Base-by-base conservation (phyloP, 768 basidiomycete genomes). In the Collybia mongolica region DNA sequence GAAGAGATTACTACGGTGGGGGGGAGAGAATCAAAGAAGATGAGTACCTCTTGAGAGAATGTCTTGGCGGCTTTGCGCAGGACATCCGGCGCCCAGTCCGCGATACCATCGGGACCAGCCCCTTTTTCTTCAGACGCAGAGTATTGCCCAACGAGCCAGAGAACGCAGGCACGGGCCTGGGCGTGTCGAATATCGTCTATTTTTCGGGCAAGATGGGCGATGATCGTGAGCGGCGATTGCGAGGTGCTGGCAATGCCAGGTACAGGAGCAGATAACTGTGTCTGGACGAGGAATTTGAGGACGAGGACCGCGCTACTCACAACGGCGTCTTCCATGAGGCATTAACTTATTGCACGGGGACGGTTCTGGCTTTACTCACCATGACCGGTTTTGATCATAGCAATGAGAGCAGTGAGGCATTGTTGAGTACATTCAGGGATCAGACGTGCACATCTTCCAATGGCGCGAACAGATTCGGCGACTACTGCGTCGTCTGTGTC, bases 111-210 rank as follows among this genome's bases (percentile, higher is more conserved):
- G 2, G 80, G 73, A 1, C 72, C 66, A 15, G 66, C 55, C 36
- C 57, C 51, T 20, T 58, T 61, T 36, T 68, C 69, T 15, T 64
- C 60, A 5, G 67, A 65, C 12, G 76, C 75, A 15, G 88, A 81
- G 62, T 92, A 92, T 64, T 97, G 93, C 0, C 96, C 95, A 0
- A 93, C 93, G 0, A 98, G 80, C 93, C 96, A 97, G 20, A 93
- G 70, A 1, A 98, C 84, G 57, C 90, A 93, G 0, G 95, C 93
- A 24, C 91, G 74, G 1, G 95, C 93, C 59, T 84, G 80, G 1
- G 85, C 74, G 58, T 94, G 90, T 6, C 73, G 79, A 44, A 98
- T 90, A 45, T 84, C 85, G 42, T 93, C 90, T 40, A 96, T 79
- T 26, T 81, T 79, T 43, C 80, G 76, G 0, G 93, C 91, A 5